Conservation (phyloP, 345 rosid genomes). For the Laguncularia racemosa region DNA sequence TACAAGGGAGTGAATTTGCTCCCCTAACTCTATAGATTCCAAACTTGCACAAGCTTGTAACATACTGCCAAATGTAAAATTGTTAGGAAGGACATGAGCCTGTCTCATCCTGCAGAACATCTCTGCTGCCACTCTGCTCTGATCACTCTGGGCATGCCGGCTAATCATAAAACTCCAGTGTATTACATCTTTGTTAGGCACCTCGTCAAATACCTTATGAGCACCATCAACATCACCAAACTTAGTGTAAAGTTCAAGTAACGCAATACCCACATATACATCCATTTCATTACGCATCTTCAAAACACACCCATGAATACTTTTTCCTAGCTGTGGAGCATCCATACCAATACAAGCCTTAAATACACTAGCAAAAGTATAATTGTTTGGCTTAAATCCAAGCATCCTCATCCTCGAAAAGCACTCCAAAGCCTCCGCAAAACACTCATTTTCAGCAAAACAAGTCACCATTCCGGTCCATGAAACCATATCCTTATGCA, state of each 20-base stretch:
- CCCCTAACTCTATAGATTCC: constrained; percentile 41
- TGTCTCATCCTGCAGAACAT: constrained; percentile 63
- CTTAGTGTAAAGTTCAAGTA: constrained; percentile 67
- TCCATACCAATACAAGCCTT: constrained; percentile 68
- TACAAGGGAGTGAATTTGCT: constrained; percentile 59
- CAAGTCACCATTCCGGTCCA: constrained; percentile 81
- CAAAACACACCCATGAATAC: constrained; percentile 58
- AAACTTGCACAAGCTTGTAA: constrained; percentile 60
- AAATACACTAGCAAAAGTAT: constrained; percentile 51
- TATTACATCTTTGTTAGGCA: constrained; percentile 65
- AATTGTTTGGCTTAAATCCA: constrained; percentile 59
- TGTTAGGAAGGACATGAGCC: constrained; percentile 57
- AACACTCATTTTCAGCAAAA: constrained; percentile 57
- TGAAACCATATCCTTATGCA: constrained; percentile 61
- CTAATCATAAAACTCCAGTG: constrained; percentile 95
- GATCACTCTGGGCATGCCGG: constrained; percentile 52
- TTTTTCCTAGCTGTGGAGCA: constrained; percentile 36
- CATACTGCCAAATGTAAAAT: constrained; percentile 63
- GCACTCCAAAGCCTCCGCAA: constrained; percentile 39
- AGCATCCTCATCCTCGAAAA: constrained; percentile 50
- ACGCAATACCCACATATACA: constrained; percentile 44
- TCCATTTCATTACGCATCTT: constrained; percentile 54
- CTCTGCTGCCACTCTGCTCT: constrained; percentile 43
- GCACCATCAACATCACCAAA: constrained; percentile 39
- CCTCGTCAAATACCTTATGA: constrained; percentile 50